phyloP scores from a whole-genome alignment of 441 rosid genomes.

The Arabidopsis lyrata region DNA sequence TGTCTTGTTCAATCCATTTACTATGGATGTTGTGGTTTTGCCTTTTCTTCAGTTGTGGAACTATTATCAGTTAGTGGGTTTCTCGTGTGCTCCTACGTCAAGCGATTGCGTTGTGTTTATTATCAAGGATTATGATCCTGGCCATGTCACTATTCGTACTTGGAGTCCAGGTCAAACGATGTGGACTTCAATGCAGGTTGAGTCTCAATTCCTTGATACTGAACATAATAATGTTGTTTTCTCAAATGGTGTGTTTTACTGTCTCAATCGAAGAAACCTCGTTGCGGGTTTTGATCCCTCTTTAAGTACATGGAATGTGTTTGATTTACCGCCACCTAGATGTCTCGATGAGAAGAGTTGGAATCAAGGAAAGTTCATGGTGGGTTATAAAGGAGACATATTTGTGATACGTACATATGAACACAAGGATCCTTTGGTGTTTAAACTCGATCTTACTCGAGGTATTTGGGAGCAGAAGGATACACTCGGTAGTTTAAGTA shows the following conservation, averaged over 20 bases:
- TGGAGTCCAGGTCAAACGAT: conserved; percentile 32
- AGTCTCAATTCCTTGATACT: conserved; percentile 35
- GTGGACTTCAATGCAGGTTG: conserved; percentile 38
- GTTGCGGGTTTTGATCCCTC: conserved; percentile 40
- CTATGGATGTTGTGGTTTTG: conserved; percentile 34
- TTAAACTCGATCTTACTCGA: conserved; percentile 32
- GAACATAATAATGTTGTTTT: conserved; percentile 34
- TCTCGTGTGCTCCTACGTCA: conserved; percentile 45
- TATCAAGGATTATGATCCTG: conserved; percentile 39
- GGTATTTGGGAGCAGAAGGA: conserved; percentile 33
- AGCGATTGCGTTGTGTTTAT: conserved; percentile 37
- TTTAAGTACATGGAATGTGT: conserved; percentile 26
- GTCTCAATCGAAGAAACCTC: conserved; percentile 22
- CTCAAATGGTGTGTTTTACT: conserved; percentile 38
- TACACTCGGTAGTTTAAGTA: conserved; percentile 28
- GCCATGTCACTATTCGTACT: conserved; percentile 37
- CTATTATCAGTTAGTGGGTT: conserved; percentile 33
- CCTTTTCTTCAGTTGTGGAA: conserved; percentile 33
- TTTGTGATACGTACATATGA: conserved; percentile 20
- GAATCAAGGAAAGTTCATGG: conserved; percentile 21
- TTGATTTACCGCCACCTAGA: conserved; percentile 26
- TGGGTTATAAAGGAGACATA: conserved; percentile 29
- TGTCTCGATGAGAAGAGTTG: conserved; percentile 13
- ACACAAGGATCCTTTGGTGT: conserved; percentile 24
- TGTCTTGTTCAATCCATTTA: conserved; percentile 43